Base-by-base conservation (phyloP, 73 alveolate genomes). In the Tetrahymena thermophila region DNA sequence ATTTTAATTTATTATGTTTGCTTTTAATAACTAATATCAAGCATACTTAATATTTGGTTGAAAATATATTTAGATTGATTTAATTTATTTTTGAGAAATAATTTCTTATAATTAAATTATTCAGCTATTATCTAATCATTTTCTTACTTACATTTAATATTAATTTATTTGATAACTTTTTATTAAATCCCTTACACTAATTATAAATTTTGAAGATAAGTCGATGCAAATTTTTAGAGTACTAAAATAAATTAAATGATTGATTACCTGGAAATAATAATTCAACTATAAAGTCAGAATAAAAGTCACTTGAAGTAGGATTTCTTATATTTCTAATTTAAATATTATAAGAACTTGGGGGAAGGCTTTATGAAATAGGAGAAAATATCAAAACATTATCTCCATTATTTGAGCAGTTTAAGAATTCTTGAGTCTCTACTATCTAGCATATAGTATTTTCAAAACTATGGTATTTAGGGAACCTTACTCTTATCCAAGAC, bases 401-500 rank as follows among this genome's bases (percentile, higher is more conserved):
- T 71, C 89, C 89, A 71, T 71, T 71, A 71, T 71, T 31, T 13
- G 35, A 11, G 38, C 96, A 94, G 43, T 71, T 84, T n/a, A 94
- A 38, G 34, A 85, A 35, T 85, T 94, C 93, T 56, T 85, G 28
- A 21, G 94, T 84, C 56, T 94, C 96, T 23, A 94, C 96, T 16
- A 94, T 35, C 3, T 85, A 85, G 28, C 96, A 94, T 28, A 43
- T 56, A 25, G 93, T 85, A 42, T 42, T 56, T 19, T 84, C 57
- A 38, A 94, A 85, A 40, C 71, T 94, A 34, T 85, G 93, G 31
- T 94, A 94, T 34, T 83, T 55, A 10, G 96, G 93, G 35, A 94
- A 85, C 34, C 93, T 94, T 37, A 94, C 96, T 43, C 96, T 94
- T 35, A 94, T 71, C 96, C 96, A 94, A 84, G 95, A 43, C 35